phyloP scores from a whole-genome alignment of 108 stramenopile genomes.

The Cyclotella sp. region DNA sequence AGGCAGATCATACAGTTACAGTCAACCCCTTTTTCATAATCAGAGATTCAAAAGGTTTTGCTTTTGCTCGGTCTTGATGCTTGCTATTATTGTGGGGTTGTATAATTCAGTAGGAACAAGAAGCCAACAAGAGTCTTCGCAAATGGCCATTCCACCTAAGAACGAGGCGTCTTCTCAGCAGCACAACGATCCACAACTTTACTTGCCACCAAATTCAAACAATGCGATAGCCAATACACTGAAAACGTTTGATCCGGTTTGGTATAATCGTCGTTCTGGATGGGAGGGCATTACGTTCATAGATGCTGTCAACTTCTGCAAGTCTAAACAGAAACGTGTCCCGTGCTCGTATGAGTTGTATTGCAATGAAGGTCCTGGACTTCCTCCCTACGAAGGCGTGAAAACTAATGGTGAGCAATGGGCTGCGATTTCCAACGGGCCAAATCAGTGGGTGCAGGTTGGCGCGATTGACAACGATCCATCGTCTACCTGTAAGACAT shows the following conservation, averaged over 20 bases:
- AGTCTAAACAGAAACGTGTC: slow-evolving; percentile 30
- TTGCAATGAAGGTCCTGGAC: slow-evolving; percentile 31
- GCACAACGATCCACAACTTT: neutral
- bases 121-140: neutral
- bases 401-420: slow-evolving; percentile 42
- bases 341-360: slow-evolving; percentile 52
- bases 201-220: neutral
- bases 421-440: slow-evolving; percentile 41
- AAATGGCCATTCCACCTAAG: slow-evolving; percentile 7
- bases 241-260: slow-evolving; percentile 34
- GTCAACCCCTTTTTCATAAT: neutral
- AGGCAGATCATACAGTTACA: neutral
- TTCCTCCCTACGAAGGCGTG: slow-evolving; percentile 21
- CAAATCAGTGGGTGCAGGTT: slow-evolving; percentile 50
- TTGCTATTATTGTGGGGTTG: slow-evolving; percentile 17
- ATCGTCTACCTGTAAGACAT: slow-evolving; percentile 29
- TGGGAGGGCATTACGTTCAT: slow-evolving; percentile 49
- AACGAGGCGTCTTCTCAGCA: slow-evolving; percentile 1
- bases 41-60: slow-evolving; percentile 13
- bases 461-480: slow-evolving; percentile 19
- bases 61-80: neutral
- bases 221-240: slow-evolving; percentile 36
- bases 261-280: slow-evolving; percentile 41
- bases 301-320: slow-evolving; percentile 43
- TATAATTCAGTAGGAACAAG: neutral